A percentile compares a stretch with the other conserved stretches of the same genome.
Evolutionary conservation across 495 filamentous ascomycete genomes (phyloP).

Genomic region (Aspergillus sparsus): DNA sequence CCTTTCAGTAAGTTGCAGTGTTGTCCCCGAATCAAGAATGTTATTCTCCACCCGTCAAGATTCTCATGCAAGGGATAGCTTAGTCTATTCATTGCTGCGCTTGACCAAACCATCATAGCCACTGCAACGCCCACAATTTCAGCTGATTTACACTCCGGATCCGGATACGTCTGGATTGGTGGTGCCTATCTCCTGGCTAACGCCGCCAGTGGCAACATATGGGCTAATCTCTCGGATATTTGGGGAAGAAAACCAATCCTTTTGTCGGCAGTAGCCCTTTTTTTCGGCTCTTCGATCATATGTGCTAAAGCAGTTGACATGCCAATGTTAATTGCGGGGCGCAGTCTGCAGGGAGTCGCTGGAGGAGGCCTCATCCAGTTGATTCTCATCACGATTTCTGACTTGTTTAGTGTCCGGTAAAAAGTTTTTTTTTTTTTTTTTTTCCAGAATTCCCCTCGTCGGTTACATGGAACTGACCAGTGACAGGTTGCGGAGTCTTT

Average conservation of each 20-base stretch:
- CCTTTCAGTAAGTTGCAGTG: conserved; percentile 28
- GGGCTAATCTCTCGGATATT: conserved; percentile 61
- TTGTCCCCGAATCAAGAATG: too few species aligned
- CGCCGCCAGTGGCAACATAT: conserved; percentile 55
- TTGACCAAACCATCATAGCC: conserved; percentile 64
- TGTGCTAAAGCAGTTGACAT: conserved; percentile 53
- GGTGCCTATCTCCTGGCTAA: conserved; percentile 62
- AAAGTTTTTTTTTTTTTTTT: neutral
- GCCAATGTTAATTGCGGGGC: conserved; percentile 55
- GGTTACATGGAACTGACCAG: neutral
- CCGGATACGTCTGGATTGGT: conserved; percentile 68
- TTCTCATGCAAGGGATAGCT: conserved; percentile 29
- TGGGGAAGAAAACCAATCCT: conserved; percentile 61
- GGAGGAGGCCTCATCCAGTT: conserved; percentile 56
- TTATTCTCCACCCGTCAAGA: neutral
- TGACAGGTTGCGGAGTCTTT: conserved; percentile 49
- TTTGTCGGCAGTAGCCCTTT: conserved; percentile 46
- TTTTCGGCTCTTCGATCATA: conserved; percentile 46
- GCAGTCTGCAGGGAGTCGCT: conserved; percentile 57
- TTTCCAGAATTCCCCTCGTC: neutral
- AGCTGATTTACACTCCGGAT: conserved; percentile 55
- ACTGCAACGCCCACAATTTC: conserved; percentile 62
- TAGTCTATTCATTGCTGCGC: conserved; percentile 58
- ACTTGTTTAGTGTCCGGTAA: conserved; percentile 60
- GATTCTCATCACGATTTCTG: conserved; percentile 55